phyloP scores from a whole-genome alignment of 2,329 filamentous ascomycete genomes.

The Scleromitrula shiraiana region DNA sequence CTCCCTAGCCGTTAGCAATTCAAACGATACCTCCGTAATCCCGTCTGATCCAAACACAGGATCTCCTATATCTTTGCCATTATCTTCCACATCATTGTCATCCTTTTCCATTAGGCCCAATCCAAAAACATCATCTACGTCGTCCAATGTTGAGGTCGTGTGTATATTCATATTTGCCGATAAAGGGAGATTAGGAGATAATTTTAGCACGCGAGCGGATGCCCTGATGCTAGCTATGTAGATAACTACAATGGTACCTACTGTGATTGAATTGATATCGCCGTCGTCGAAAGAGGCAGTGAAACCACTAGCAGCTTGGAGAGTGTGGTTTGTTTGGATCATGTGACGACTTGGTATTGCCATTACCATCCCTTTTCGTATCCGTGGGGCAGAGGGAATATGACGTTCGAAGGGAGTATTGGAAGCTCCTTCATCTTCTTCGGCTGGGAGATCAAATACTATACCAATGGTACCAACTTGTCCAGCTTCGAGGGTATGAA shows the following conservation, averaged over 20 bases:
- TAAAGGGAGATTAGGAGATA: conserved; percentile 25
- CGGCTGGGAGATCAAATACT: conserved; percentile 44
- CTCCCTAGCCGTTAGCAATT: conserved; percentile 61
- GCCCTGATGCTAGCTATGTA: conserved; percentile 85
- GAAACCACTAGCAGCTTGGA: conserved; percentile 60
- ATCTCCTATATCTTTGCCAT: conserved; percentile 22
- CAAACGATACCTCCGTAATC: conserved; percentile 50
- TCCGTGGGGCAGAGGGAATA: conserved; percentile 33
- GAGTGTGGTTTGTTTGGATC: conserved; percentile 45
- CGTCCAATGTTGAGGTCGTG: too few species aligned
- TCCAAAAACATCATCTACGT: conserved; percentile 46
- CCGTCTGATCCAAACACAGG: conserved; percentile 31
- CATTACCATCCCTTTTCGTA: conserved; percentile 79
- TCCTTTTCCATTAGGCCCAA: conserved; percentile 39
- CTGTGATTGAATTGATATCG: conserved; percentile 53
- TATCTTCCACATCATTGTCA: conserved; percentile 36
- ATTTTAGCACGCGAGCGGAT: conserved; percentile 62
- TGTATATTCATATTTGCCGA: conserved; percentile 19
- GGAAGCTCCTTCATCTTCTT: conserved; percentile 25
- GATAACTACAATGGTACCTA: conserved; percentile 66
- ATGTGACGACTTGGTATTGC: conserved; percentile 53
- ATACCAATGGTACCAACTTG: conserved; percentile 89
- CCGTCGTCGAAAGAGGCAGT: conserved; percentile 61
- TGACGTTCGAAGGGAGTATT: conserved; percentile 27
- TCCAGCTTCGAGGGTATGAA: conserved; percentile 64